Percentiles rank a stretch among this genome's conserved stretches.
Conservation (phyloP, 1,284 basidiomycete species). For the Trametes sp. region DNA sequence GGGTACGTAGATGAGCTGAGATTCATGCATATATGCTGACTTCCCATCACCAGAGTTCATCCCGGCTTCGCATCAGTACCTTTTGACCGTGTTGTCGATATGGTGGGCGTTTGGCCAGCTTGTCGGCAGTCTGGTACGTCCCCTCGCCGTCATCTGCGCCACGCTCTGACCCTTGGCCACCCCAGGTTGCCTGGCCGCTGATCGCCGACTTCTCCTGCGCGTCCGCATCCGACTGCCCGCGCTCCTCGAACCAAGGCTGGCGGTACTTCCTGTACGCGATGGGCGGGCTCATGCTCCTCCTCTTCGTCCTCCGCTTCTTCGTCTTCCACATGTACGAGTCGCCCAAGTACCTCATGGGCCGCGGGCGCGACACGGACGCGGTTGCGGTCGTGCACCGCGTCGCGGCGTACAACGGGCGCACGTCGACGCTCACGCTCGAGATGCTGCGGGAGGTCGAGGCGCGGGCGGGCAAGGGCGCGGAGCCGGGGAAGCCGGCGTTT, state of each 20-base stretch:
- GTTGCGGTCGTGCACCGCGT: slow-evolving; percentile 74
- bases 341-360: slow-evolving; percentile 79
- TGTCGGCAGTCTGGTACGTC: slow-evolving; percentile 60
- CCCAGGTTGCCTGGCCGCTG: slow-evolving; percentile 72
- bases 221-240: slow-evolving; percentile 48
- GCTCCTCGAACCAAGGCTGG: slow-evolving; percentile 73
- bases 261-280: slow-evolving; percentile 71
- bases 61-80: slow-evolving; percentile 67
- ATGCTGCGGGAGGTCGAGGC: slow-evolving; percentile 48
- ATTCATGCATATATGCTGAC: not conserved
- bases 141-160: not conserved
- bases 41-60: slow-evolving; percentile 55
- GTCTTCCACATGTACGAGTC: slow-evolving; percentile 79
- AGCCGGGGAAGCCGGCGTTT: slow-evolving; percentile 34
- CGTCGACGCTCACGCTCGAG: slow-evolving; percentile 55
- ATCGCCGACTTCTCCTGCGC: slow-evolving; percentile 67
- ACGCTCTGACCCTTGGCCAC: not conserved
- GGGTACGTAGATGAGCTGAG: slow-evolving; percentile 53
- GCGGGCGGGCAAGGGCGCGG: slow-evolving; percentile 19
- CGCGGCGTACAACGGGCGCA: slow-evolving; percentile 71
- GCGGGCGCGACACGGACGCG: slow-evolving; percentile 75
- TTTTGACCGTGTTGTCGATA: slow-evolving; percentile 67
- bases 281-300: slow-evolving; percentile 66
- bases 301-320: slow-evolving; percentile 75
- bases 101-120: slow-evolving; percentile 75